Conservation (phyloP, 768 basidiomycete species). For the Suillus americanus region DNA sequence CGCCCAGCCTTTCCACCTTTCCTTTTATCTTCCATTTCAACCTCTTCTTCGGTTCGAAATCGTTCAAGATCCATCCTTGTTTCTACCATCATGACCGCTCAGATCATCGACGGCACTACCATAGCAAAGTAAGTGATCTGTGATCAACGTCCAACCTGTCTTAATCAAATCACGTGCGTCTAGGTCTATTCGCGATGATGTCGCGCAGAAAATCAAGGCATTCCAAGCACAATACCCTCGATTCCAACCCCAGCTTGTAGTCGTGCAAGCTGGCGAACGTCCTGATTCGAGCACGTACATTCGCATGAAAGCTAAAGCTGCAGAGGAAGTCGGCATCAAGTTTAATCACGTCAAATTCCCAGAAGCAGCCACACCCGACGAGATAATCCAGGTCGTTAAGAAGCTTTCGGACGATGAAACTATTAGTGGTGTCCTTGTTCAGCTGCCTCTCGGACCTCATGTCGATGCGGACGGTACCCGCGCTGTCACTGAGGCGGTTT, state of each 20-base stretch:
- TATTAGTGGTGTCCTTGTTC: slow-evolving; percentile 90
- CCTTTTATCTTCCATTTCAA: slow-evolving; percentile 9
- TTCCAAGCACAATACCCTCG: slow-evolving; percentile 73
- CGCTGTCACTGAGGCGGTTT: slow-evolving; percentile 90
- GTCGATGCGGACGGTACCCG: slow-evolving; percentile 82
- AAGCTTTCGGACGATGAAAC: slow-evolving; percentile 80
- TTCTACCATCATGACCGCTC: slow-evolving; percentile 40
- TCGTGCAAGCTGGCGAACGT: slow-evolving; percentile 91
- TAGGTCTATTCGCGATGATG: slow-evolving; percentile 79
- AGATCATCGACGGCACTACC: slow-evolving; percentile 79
- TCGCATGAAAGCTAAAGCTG: slow-evolving; percentile 97
- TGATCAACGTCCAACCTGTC: slow-evolving; percentile 2
- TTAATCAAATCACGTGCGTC: slow-evolving; percentile 14
- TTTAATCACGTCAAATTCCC: slow-evolving; percentile 78
- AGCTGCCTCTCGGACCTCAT: slow-evolving; percentile 88
- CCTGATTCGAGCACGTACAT: slow-evolving; percentile 92
- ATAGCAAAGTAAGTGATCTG: slow-evolving; percentile 70
- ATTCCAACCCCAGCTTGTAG: slow-evolving; percentile 87
- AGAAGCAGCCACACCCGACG: slow-evolving; percentile 67
- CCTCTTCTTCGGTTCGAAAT: slow-evolving; percentile 3
- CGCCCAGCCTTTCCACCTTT: background rate
- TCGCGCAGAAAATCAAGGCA: slow-evolving; percentile 66
- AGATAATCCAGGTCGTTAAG: slow-evolving; percentile 75
- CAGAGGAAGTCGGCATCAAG: slow-evolving; percentile 89
- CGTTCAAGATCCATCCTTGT: slow-evolving; percentile 4